These are phyloP conservation scores for Penicillium sp. DNA, from an alignment of 2,329 filamentous ascomycete species.

Conservation along the genomic window DNA sequence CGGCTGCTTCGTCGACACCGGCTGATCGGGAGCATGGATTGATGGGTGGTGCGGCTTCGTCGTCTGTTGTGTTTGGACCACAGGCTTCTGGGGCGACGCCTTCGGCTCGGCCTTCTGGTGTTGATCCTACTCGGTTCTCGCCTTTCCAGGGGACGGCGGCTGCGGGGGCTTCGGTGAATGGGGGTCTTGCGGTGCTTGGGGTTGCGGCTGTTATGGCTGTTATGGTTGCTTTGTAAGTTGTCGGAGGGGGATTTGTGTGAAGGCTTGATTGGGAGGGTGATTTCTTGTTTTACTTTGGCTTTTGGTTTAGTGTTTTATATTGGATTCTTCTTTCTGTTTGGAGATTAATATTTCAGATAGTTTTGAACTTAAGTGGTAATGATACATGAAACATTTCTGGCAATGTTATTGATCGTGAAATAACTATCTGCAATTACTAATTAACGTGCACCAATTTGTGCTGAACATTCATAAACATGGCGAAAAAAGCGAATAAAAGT, in stretches of 20 bases:
- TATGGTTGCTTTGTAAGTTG: conserved; percentile 23
- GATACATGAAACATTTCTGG: conserved; percentile 18
- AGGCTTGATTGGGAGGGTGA: not conserved
- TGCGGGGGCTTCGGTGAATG: conserved; percentile 7
- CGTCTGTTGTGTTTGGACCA: conserved; percentile 15
- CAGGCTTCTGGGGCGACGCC: conserved; percentile 15
- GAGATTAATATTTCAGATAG: not conserved
- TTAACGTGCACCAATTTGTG: not conserved
- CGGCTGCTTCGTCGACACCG: conserved; percentile 9
- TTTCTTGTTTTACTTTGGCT: conserved; percentile 1
- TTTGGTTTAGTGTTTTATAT: conserved; percentile 3
- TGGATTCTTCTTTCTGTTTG: conserved; percentile 2
- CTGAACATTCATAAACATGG: not conserved
- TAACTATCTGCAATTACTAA: conserved; percentile 1
- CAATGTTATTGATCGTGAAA: not conserved
- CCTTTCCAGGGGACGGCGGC: conserved; percentile 22
- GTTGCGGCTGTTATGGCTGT: conserved; percentile 26
- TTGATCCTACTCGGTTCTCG: conserved; percentile 16
- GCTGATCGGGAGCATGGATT: conserved; percentile 4
- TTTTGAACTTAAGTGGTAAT: conserved; percentile 13
- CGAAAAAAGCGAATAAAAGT: not conserved
- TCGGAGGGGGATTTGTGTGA: too few species aligned
- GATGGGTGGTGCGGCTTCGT: conserved; percentile 13
- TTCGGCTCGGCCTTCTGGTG: conserved; percentile 19
- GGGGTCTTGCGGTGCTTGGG: conserved; percentile 17